A percentile compares a stretch with the other conserved stretches of the same genome.
Conservation (phyloP, 345 rosid species). For the Eucalyptus virginea region DNA sequence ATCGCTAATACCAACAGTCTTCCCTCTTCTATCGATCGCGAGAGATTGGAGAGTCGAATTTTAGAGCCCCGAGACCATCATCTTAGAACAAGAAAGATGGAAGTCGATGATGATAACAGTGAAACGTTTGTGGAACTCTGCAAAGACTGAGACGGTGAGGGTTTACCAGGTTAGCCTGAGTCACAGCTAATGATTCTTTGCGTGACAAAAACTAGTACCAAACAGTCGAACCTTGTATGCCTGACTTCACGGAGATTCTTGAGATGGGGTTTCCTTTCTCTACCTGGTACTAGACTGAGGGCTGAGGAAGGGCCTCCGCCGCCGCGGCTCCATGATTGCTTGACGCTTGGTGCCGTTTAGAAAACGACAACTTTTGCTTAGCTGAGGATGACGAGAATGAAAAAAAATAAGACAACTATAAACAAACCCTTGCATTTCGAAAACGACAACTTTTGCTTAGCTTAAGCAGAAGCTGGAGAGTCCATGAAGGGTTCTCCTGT, state of each 20-base stretch:
- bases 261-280: background rate
- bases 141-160: background rate
- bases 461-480: background rate
- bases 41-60: background rate
- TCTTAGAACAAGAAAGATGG: background rate
- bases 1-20: background rate
- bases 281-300: background rate
- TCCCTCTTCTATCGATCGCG: background rate
- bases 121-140: background rate
- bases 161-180: background rate
- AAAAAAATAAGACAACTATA: no score
- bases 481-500: background rate
- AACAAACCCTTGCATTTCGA: background rate
- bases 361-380: background rate
- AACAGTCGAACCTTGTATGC: background rate
- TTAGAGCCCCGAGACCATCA: background rate
- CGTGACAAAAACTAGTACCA: background rate
- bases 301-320: background rate
- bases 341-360: background rate
- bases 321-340: background rate
- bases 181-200: background rate
- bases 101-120: background rate
- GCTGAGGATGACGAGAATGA: background rate
- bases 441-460: background rate
- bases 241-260: background rate